Evolutionary conservation across 345 rosid genomes (phyloP).

Genomic region (Anastatica hierochuntica): DNA sequence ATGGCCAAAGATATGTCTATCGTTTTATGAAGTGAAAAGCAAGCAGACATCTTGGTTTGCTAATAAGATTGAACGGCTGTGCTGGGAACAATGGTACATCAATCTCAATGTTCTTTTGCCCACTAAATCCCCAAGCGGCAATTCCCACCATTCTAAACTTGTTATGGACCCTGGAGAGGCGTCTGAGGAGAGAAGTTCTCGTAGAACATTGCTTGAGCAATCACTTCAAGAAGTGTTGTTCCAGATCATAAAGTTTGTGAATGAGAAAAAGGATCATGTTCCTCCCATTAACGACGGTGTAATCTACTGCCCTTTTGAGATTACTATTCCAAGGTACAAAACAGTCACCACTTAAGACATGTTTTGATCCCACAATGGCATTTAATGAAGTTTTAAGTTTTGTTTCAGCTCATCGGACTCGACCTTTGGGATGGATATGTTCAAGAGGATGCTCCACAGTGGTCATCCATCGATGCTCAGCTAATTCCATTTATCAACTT

Average conservation of each 20-base stretch:
- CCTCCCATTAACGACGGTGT: constrained; percentile 77
- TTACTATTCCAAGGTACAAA: constrained; percentile 68
- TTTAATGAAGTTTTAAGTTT: no score
- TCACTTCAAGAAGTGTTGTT: constrained; percentile 74
- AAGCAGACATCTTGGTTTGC: constrained; percentile 85
- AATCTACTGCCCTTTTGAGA: constrained; percentile 73
- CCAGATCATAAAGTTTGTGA: constrained; percentile 86
- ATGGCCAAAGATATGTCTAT: constrained; percentile 60
- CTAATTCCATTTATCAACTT: constrained; percentile 35
- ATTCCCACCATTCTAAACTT: constrained; percentile 58
- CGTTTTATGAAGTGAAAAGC: constrained; percentile 85
- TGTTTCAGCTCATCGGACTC: constrained; percentile 98
- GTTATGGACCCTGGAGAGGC: no score
- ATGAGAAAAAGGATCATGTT: constrained; percentile 91
- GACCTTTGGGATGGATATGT: constrained; percentile 85
- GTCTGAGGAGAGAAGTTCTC: constrained; percentile 51
- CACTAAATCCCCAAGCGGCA: constrained; percentile 40
- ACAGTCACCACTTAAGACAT: no score
- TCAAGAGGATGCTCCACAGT: constrained; percentile 89
- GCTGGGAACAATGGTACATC: constrained; percentile 92
- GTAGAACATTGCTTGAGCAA: constrained; percentile 66
- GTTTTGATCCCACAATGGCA: no score
- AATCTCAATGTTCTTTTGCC: constrained; percentile 76
- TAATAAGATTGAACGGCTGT: constrained; percentile 50
- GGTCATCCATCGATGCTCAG: constrained; percentile 94